Conservation (phyloP, 2,329 filamentous ascomycete species). For the Fusarium chaquense region DNA sequence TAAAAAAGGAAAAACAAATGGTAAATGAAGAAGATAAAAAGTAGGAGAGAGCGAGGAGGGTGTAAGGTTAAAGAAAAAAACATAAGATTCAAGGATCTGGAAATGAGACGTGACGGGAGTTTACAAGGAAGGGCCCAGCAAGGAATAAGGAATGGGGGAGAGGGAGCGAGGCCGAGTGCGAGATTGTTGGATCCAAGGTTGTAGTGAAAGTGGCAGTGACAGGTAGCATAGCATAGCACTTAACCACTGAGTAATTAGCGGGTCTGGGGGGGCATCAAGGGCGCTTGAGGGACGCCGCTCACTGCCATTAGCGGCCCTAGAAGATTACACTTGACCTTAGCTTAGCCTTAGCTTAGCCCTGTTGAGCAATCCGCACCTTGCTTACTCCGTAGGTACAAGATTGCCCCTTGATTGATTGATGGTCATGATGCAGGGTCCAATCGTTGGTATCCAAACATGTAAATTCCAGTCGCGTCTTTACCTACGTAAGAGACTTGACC, state of each 20-base stretch:
- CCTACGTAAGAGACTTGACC: constrained; percentile 28
- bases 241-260: constrained; percentile 35
- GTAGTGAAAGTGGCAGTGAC: constrained; percentile 22
- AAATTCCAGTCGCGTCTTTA: constrained; percentile 26
- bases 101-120: constrained; percentile 34
- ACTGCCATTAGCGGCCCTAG: constrained; percentile 36
- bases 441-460: constrained; percentile 10
- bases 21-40: constrained; percentile 8
- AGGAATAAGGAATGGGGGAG: constrained; percentile 15
- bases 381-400: constrained; percentile 22
- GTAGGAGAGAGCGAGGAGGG: constrained; percentile 15
- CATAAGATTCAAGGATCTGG: constrained; percentile 3
- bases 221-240: constrained; percentile 17
- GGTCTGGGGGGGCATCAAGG: constrained; percentile 19
- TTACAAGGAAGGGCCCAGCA: constrained; percentile 23
- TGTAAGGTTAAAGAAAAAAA: constrained; percentile 23
- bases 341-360: constrained; percentile 29
- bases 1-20: constrained; percentile 26
- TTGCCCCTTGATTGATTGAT: constrained; percentile 11
- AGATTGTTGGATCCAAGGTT: constrained; percentile 21
- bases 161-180: constrained; percentile 33
- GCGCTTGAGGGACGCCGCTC: constrained; percentile 34
- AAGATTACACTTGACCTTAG: constrained; percentile 8
- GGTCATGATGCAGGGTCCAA: constrained; percentile 18
- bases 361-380: constrained; percentile 17